These are phyloP conservation scores for Xylariaceae sp. DNA, from an alignment of 2,329 filamentous ascomycete species.

Conservation along the genomic window DNA sequence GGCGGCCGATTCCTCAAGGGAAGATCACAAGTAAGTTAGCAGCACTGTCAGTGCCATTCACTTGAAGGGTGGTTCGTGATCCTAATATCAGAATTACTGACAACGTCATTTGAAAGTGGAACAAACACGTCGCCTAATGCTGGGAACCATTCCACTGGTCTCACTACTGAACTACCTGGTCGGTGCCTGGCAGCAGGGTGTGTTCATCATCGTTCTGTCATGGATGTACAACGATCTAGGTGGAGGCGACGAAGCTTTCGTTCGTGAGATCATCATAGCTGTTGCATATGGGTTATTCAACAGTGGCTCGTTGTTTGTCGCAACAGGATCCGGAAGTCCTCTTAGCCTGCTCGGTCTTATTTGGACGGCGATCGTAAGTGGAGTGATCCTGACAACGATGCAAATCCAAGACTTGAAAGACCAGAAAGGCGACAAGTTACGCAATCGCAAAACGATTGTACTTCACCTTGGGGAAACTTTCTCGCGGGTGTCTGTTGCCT, in stretches of 20 bases:
- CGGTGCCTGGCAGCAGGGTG: constrained; percentile 10
- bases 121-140: constrained; percentile 20
- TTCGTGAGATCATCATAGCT: constrained; percentile 15
- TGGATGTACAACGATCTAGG: constrained; percentile 22
- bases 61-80: no score
- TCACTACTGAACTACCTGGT: constrained; percentile 11
- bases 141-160: constrained; percentile 15
- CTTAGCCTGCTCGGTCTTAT: constrained; percentile 5
- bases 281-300: constrained; percentile 18
- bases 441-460: constrained; percentile 13
- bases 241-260: constrained; percentile 13
- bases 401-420: constrained; percentile 21
- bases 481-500: constrained; percentile 4
- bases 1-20: constrained; percentile 22
- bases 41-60: no score
- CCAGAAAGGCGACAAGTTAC: constrained; percentile 12
- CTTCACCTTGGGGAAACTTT: constrained; percentile 15
- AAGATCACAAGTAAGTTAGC: no score
- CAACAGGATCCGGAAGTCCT: background rate
- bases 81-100: no score
- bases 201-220: constrained; percentile 11
- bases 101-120: no score
- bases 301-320: constrained; percentile 12
- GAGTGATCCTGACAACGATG: constrained; percentile 20
- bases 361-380: constrained; percentile 15